Evolutionary conservation across 805 yeast genomes (phyloP).

Genomic region (Candida nanaspora): DNA sequence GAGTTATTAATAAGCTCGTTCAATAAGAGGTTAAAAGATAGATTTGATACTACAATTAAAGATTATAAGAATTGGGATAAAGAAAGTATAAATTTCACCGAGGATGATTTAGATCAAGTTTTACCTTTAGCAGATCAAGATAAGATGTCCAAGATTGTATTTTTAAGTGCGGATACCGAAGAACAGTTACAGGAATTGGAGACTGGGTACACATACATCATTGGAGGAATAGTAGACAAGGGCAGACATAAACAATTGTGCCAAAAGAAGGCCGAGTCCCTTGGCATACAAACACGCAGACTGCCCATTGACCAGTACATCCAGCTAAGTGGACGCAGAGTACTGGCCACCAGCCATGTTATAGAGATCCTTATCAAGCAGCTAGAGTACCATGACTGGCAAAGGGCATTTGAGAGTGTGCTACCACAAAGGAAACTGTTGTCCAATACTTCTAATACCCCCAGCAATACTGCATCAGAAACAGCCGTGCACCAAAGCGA

Average conservation of each 20-base stretch:
- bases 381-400: constrained; percentile 80
- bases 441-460: background rate
- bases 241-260: constrained; percentile 82
- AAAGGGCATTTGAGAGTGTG: constrained; percentile 74
- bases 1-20: constrained; percentile 59
- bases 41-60: constrained; percentile 61
- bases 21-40: constrained; percentile 51
- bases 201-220: constrained; percentile 68
- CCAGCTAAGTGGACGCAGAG: constrained; percentile 76
- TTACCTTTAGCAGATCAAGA: constrained; percentile 19
- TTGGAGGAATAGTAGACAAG: constrained; percentile 96
- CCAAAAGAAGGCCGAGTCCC: constrained; percentile 65
- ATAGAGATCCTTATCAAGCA: constrained; percentile 78
- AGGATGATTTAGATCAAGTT: constrained; percentile 27
- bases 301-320: constrained; percentile 86
- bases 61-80: constrained; percentile 60
- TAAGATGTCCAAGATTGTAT: constrained; percentile 39
- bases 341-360: constrained; percentile 93
- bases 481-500: too few relatives aligned
- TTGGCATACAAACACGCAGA: constrained; percentile 67
- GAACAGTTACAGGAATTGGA: constrained; percentile 57
- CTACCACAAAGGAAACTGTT: constrained; percentile 70
- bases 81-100: constrained; percentile 42
- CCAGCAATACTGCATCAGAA: background rate
- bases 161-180: constrained; percentile 83